Percentiles rank a stretch among this genome's conserved stretches.
These are phyloP conservation scores for Apiotrichum veenhuisii DNA, from an alignment of 1,284 basidiomycete genomes.

Conservation along the genomic window DNA sequence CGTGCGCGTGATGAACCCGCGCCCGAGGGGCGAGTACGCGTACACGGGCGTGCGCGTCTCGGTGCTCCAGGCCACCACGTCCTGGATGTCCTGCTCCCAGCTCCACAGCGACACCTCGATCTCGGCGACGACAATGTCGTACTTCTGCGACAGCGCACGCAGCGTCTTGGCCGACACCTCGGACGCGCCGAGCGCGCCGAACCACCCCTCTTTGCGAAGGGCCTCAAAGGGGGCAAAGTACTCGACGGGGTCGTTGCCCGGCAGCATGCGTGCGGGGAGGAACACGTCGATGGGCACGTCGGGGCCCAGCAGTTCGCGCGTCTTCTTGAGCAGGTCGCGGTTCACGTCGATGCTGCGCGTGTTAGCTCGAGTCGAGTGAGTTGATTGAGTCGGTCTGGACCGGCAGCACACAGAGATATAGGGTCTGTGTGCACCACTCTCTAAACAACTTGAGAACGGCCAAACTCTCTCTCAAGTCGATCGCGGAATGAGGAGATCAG, in stretches of 20 bases:
- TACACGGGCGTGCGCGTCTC: conserved; percentile 56
- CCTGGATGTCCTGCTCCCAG: conserved; percentile 52
- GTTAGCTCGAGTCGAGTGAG: neutral
- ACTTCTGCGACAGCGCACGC: neutral
- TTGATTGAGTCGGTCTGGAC: neutral
- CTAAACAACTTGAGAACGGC: too few relatives aligned
- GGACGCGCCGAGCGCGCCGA: conserved; percentile 31
- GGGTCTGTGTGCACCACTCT: too few relatives aligned
- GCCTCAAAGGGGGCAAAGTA: conserved; percentile 14
- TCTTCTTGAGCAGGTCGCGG: conserved; percentile 49
- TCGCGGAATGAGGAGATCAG: too few relatives aligned
- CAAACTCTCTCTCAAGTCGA: too few relatives aligned
- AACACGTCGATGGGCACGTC: conserved; percentile 55
- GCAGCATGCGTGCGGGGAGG: conserved; percentile 21
- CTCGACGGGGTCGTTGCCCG: conserved; percentile 6
- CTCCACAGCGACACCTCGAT: conserved; percentile 58
- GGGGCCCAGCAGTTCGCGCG: conserved; percentile 50
- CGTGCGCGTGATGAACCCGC: conserved; percentile 59
- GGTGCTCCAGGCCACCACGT: conserved; percentile 47
- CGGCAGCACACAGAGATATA: too few relatives aligned
- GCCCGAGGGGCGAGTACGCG: conserved; percentile 61
- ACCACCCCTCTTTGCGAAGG: conserved; percentile 34
- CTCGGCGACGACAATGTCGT: conserved; percentile 53
- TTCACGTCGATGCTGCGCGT: conserved; percentile 49
- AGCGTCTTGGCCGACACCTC: conserved; percentile 23